Evolutionary conservation across 2,329 filamentous ascomycete genomes (phyloP), one percentile per base, ranked within the genome.

Genomic region (Phyllosticta paracitricarpa): DNA sequence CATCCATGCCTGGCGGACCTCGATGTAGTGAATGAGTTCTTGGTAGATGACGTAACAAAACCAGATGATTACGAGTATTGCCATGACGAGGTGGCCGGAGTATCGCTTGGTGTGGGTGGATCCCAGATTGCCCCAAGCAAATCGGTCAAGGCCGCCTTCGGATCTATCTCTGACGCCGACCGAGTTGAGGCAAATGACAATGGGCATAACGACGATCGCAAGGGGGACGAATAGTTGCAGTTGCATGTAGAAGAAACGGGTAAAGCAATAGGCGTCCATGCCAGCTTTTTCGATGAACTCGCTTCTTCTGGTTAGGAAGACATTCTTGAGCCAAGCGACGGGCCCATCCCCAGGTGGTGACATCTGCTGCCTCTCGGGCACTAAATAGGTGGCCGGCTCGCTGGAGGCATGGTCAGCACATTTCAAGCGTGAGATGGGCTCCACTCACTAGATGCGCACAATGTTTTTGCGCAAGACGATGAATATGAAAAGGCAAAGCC

Each of bases 211-310:
- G 57, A 97, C 70, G 26, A 84, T 66, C 12, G 89, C 85, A 61
- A 96, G 85, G 1, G 94, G 91, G 51, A 96, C 77, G 72, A 99
- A 97, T 64, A 99, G 96, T 71, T 96, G 86, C 53, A 97, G 82
- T 4, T 97, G 84, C 69, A 89, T 88, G 64, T 88, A 85, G 26
- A 92, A 82, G 70, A 96, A 99, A 64, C 95, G 89, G 1, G 99
- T 81, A 73, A 99, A 99, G 78, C 97, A 96, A 76, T 96, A 99
- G 69, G 93, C 91, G 72, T 99, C 94, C 9, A 99, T 83, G 19
- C 94, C 94, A 60, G 70, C 68, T 61, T 72, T 67, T 24, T 72
- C 66, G 4, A 75, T 71, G 35, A 73, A 75, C 7, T 30, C 33
- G 19, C 33, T 33, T 56, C 60, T 56, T 33, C 55, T 58, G 8